Evolutionary conservation across 2,329 filamentous ascomycete species (phyloP).

Genomic region (Didymella exigua): DNA sequence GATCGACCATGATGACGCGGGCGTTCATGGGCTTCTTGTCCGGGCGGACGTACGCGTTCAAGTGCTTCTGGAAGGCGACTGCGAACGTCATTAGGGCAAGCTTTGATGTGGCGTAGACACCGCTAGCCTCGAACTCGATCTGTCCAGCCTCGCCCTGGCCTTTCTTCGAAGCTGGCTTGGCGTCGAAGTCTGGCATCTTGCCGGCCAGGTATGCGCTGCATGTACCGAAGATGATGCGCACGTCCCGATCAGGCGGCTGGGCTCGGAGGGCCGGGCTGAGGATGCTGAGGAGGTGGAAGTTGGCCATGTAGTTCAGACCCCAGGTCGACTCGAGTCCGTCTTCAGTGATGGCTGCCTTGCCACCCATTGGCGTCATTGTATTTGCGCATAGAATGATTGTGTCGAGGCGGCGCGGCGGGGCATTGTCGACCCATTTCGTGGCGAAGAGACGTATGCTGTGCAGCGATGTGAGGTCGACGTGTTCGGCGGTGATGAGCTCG

Average conservation of each 20-base stretch:
- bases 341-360: slow-evolving; percentile 64
- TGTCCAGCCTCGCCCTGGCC: slow-evolving; percentile 57
- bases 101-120: slow-evolving; percentile 57
- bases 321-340: slow-evolving; percentile 89
- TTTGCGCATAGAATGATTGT: slow-evolving; percentile 89
- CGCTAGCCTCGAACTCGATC: slow-evolving; percentile 51
- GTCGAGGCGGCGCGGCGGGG: slow-evolving; percentile 84
- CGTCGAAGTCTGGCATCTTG: slow-evolving; percentile 64
- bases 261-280: slow-evolving; percentile 87
- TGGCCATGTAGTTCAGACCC: slow-evolving; percentile 94
- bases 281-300: slow-evolving; percentile 92
- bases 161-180: slow-evolving; percentile 58
- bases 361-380: slow-evolving; percentile 72
- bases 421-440: slow-evolving; percentile 97
- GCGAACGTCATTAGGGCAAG: slow-evolving; percentile 89
- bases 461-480: slow-evolving; percentile 87
- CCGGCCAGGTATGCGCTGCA: slow-evolving; percentile 88
- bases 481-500: slow-evolving; percentile 90
- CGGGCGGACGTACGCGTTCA: slow-evolving; percentile 81
- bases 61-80: slow-evolving; percentile 87
- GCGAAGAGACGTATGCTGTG: slow-evolving; percentile 91
- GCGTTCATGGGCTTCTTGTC: slow-evolving; percentile 83
- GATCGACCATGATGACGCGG: slow-evolving; percentile 84
- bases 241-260: slow-evolving; percentile 92
- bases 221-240: slow-evolving; percentile 83